These are phyloP conservation scores for Picea engelmannii DNA, from an alignment of 83 land plant genomes.

Conservation along the genomic window DNA sequence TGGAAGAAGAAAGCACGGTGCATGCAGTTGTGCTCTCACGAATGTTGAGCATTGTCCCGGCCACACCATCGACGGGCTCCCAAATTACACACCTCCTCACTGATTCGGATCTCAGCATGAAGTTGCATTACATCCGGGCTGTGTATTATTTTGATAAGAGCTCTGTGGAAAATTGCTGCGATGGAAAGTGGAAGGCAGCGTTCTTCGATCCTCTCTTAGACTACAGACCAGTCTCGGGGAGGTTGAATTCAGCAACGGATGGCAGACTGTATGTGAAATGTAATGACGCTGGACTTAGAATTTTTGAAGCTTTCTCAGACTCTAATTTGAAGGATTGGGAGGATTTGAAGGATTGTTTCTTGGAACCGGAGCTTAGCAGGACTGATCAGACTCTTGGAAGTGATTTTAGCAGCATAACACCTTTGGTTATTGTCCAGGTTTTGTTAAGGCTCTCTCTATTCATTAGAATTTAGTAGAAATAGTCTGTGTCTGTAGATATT, in stretches of 20 bases:
- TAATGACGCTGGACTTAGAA: conserved; percentile 65
- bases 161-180: conserved; percentile 17
- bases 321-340: conserved; percentile 52
- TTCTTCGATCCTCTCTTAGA: conserved; percentile 37
- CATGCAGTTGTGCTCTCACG: not conserved
- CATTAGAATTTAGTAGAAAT: too few relatives aligned
- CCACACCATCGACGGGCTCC: conserved; percentile 19
- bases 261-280: conserved; percentile 57
- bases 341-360: conserved; percentile 14
- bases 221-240: conserved; percentile 39
- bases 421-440: too few relatives aligned
- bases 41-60: conserved; percentile 52
- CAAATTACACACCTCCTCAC: conserved; percentile 24
- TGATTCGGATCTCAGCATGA: conserved; percentile 59
- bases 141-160: conserved; percentile 44
- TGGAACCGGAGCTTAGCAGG: conserved; percentile 27
- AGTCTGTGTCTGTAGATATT: too few relatives aligned
- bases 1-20: not conserved
- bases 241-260: conserved; percentile 37
- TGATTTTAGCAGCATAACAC: too few relatives aligned
- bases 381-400: conserved; percentile 27
- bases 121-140: conserved; percentile 51
- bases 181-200: conserved; percentile 27
- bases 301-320: conserved; percentile 52
- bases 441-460: too few relatives aligned